phyloP scores from a whole-genome alignment of 441 rosid genomes.

The Arabidopsis lyrata region DNA sequence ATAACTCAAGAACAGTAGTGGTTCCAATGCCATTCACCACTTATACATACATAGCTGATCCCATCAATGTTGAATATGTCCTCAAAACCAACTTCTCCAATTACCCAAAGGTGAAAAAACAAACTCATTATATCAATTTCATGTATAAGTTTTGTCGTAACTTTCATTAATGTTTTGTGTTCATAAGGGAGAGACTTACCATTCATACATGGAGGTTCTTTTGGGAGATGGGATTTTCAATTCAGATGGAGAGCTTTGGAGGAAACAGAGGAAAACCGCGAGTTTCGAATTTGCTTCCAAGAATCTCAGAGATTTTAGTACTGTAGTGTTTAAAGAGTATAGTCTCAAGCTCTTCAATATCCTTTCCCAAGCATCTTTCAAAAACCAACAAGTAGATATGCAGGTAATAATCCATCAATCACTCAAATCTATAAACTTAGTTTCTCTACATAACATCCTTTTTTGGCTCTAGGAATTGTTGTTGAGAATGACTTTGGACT shows the following conservation, averaged over 20 bases:
- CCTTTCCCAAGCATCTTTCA: slow-evolving; percentile 56
- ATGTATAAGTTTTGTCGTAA: background rate
- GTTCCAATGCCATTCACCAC: slow-evolving; percentile 93
- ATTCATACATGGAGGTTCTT: slow-evolving; percentile 91
- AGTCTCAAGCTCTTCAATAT: slow-evolving; percentile 63
- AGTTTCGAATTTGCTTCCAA: slow-evolving; percentile 97
- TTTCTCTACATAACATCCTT: no score
- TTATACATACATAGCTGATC: slow-evolving; percentile 92
- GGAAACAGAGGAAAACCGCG: slow-evolving; percentile 91
- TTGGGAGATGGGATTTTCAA: slow-evolving; percentile 96
- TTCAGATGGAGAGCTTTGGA: slow-evolving; percentile 92
- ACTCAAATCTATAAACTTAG: background rate
- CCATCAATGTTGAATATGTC: slow-evolving; percentile 88
- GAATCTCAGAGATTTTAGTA: slow-evolving; percentile 91
- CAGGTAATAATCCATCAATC: slow-evolving; percentile 55
- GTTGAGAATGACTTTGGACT: slow-evolving; percentile 96
- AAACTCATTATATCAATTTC: background rate
- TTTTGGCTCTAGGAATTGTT: slow-evolving; percentile 63
- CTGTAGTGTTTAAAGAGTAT: slow-evolving; percentile 88
- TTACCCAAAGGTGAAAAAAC: slow-evolving; percentile 71
- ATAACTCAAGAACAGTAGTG: slow-evolving; percentile 67
- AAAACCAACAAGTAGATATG: slow-evolving; percentile 72
- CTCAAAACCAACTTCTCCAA: slow-evolving; percentile 87
- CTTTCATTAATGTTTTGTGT: slow-evolving; percentile 14
- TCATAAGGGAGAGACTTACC: slow-evolving; percentile 84